Evolutionary conservation across 495 filamentous ascomycete genomes (phyloP).

Genomic region (Penicillium dipodomyicola): DNA sequence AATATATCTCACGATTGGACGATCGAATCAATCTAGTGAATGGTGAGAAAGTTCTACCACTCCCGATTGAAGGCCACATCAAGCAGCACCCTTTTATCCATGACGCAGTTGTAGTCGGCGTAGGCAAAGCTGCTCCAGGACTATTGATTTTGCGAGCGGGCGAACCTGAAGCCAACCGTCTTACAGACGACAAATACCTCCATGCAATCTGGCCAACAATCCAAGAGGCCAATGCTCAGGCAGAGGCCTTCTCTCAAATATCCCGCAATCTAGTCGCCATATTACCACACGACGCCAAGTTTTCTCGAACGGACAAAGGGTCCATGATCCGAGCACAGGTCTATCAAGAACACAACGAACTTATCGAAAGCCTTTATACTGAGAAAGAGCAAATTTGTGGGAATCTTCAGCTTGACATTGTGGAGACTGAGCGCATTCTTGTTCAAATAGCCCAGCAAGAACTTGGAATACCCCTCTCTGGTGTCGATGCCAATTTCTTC

Average conservation of each 20-base stretch:
- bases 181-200: slow-evolving; percentile 43
- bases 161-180: slow-evolving; percentile 22
- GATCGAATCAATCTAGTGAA: slow-evolving; percentile 63
- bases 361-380: slow-evolving; percentile 50
- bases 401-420: slow-evolving; percentile 35
- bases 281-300: slow-evolving; percentile 40
- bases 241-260: slow-evolving; percentile 56
- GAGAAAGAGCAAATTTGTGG: slow-evolving; percentile 31
- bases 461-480: slow-evolving; percentile 40
- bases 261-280: slow-evolving; percentile 52
- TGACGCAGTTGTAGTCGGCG: slow-evolving; percentile 61
- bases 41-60: slow-evolving; percentile 68
- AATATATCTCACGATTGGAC: slow-evolving; percentile 61
- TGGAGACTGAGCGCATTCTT: slow-evolving; percentile 42
- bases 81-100: slow-evolving; percentile 48
- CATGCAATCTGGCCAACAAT: slow-evolving; percentile 48
- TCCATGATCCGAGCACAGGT: slow-evolving; percentile 56
- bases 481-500: slow-evolving; percentile 51
- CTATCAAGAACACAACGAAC: slow-evolving; percentile 43
- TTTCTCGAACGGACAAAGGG: slow-evolving; percentile 55
- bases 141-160: slow-evolving; percentile 51
- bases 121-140: slow-evolving; percentile 49
- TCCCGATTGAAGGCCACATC: slow-evolving; percentile 58
- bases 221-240: slow-evolving; percentile 46
- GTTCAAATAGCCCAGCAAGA: slow-evolving; percentile 39